Percentiles rank a stretch among this genome's conserved stretches.
Conservation (phyloP, 1,284 basidiomycete genomes). For the Papiliotrema terrestris region DNA sequence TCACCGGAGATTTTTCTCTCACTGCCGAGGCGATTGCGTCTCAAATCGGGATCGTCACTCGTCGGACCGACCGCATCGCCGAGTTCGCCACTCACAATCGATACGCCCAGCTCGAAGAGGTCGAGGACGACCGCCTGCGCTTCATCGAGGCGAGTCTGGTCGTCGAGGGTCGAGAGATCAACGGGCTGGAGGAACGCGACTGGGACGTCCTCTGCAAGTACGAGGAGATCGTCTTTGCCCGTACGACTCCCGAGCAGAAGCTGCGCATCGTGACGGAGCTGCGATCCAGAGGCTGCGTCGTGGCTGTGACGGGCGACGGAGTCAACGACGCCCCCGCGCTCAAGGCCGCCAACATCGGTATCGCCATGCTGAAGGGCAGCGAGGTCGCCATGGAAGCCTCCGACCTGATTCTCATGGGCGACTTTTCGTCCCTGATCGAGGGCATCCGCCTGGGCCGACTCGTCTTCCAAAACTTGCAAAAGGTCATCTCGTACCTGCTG, state of each 20-base stretch:
- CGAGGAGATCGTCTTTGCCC: constrained; percentile 64
- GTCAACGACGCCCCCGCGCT: constrained; percentile 61
- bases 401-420: constrained; percentile 28
- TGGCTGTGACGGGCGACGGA: constrained; percentile 61
- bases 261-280: constrained; percentile 60
- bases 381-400: constrained; percentile 39
- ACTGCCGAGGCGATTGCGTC: constrained; percentile 54
- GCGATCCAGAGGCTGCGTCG: constrained; percentile 54
- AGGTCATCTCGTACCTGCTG: constrained; percentile 32
- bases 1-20: constrained; percentile 57
- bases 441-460: constrained; percentile 56
- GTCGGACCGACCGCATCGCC: constrained; percentile 6
- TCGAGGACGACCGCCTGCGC: background rate
- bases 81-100: constrained; percentile 16
- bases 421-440: constrained; percentile 36
- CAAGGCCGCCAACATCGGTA: constrained; percentile 50
- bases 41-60: constrained; percentile 57
- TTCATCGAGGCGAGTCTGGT: constrained; percentile 25
- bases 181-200: constrained; percentile 44
- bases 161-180: constrained; percentile 54
- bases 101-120: background rate
- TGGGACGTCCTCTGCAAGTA: constrained; percentile 55
- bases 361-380: constrained; percentile 47
- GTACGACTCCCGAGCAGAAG: constrained; percentile 66
- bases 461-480: constrained; percentile 63